phyloP scores from a whole-genome alignment of 2,329 filamentous ascomycete species.

The Eurotiales sp. region DNA sequence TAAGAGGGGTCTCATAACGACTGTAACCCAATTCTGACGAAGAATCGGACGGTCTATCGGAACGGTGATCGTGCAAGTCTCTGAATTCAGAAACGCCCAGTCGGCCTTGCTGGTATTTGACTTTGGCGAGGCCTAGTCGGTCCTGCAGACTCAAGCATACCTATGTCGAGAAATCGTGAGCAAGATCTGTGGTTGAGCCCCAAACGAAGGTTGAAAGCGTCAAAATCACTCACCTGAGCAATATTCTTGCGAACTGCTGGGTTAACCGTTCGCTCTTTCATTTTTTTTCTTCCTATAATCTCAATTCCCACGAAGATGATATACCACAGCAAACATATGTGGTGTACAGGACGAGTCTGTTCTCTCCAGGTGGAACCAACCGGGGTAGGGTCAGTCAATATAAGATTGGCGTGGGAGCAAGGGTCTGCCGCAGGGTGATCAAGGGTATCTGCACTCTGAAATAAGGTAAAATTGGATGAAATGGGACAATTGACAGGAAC shows the following conservation, averaged over 20 bases:
- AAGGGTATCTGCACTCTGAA: background rate
- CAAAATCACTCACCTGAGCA: constrained; percentile 14
- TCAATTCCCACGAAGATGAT: background rate
- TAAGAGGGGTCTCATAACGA: constrained; percentile 51
- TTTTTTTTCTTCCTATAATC: background rate
- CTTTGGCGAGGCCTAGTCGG: constrained; percentile 89
- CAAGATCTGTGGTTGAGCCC: background rate
- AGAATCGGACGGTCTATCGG: constrained; percentile 76
- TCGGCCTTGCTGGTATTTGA: constrained; percentile 96
- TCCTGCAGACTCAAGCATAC: constrained; percentile 92
- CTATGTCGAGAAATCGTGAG: constrained; percentile 45
- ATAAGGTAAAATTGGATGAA: background rate
- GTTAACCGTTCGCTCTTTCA: constrained; percentile 4
- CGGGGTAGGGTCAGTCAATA: background rate
- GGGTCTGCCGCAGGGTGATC: background rate
- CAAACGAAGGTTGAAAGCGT: background rate
- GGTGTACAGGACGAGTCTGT: background rate
- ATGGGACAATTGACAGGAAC: background rate
- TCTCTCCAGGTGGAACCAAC: background rate
- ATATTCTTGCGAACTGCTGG: constrained; percentile 11
- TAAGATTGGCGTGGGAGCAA: constrained; percentile 10
- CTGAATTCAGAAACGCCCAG: constrained; percentile 79
- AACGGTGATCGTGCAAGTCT: constrained; percentile 73
- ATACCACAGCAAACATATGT: background rate
- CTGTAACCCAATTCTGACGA: constrained; percentile 76